These are phyloP conservation scores for Fomitopsis betulina DNA, from an alignment of 1,284 basidiomycete genomes.

Conservation along the genomic window DNA sequence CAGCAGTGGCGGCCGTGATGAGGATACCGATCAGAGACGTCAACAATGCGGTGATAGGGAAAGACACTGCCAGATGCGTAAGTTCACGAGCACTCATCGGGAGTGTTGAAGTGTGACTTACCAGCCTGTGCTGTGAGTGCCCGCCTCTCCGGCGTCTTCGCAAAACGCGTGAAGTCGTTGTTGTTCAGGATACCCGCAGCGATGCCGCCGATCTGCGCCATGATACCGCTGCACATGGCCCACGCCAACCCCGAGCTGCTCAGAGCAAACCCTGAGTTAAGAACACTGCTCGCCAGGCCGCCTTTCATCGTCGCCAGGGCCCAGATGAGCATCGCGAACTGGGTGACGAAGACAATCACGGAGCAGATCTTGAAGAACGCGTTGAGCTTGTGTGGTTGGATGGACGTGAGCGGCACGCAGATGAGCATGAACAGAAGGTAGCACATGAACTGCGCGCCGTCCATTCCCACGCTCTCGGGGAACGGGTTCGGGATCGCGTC, in stretches of 20 bases:
- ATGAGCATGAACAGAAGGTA: constrained; percentile 8
- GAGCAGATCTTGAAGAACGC: constrained; percentile 16
- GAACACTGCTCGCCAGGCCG: constrained; percentile 5
- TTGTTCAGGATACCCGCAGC: constrained; percentile 20
- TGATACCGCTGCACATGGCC: constrained; percentile 19
- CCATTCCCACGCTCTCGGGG: constrained; percentile 2
- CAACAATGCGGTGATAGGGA: constrained; percentile 14
- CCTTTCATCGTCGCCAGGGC: constrained; percentile 16
- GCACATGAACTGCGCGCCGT: constrained; percentile 8
- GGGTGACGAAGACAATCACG: constrained; percentile 16
- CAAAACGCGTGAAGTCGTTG: constrained; percentile 21
- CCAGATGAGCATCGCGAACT: constrained; percentile 18
- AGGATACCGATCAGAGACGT: constrained; percentile 16
- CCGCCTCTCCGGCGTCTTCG: constrained; percentile 12
- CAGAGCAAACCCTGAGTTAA: neutral
- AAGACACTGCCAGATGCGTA: constrained; percentile 4
- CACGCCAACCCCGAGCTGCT: constrained; percentile 13
- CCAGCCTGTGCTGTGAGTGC: constrained; percentile 8
- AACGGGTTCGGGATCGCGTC: constrained; percentile 7
- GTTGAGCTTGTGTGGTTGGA: constrained; percentile 16
- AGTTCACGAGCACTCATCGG: neutral
- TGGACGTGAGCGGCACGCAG: constrained; percentile 14
- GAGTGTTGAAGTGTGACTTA: neutral
- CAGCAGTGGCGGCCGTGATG: constrained; percentile 16
- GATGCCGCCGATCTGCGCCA: constrained; percentile 17